Conservation (phyloP, 768 basidiomycete genomes). For the Brasilioporus rufonigricans region DNA sequence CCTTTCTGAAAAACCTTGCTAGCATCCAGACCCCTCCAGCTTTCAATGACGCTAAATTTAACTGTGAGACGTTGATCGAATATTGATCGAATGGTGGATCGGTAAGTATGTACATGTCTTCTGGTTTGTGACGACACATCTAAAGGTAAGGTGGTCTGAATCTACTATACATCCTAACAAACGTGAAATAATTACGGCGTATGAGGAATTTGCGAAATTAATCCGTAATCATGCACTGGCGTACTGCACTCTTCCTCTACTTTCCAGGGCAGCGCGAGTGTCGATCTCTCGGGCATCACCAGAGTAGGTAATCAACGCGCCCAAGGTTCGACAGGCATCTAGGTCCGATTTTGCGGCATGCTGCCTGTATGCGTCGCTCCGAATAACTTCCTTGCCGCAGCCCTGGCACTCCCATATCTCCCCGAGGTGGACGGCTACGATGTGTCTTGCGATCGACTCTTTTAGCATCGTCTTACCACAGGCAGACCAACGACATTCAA, state of each 20-base stretch:
- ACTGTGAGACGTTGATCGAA: too few relatives aligned
- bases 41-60: too few relatives aligned
- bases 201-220: too few relatives aligned
- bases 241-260: neutral
- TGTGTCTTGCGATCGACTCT: constrained; percentile 22
- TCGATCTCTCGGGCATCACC: constrained; percentile 1
- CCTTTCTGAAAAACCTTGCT: too few relatives aligned
- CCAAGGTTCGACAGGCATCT: constrained; percentile 3
- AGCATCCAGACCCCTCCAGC: too few relatives aligned
- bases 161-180: too few relatives aligned
- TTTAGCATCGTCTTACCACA: constrained; percentile 22
- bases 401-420: neutral
- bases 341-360: constrained; percentile 2
- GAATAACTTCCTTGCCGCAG: constrained; percentile 11
- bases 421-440: constrained; percentile 15
- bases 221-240: constrained; percentile 2
- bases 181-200: too few relatives aligned
- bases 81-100: too few relatives aligned
- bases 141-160: too few relatives aligned
- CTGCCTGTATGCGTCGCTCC: constrained; percentile 7
- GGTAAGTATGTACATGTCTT: too few relatives aligned
- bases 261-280: constrained; percentile 3
- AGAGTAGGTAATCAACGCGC: constrained; percentile 11
- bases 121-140: too few relatives aligned
- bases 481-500: constrained; percentile 8